Base-by-base conservation (phyloP, 2,329 filamentous ascomycete genomes). In the Berkeleyomyces basicola region DNA sequence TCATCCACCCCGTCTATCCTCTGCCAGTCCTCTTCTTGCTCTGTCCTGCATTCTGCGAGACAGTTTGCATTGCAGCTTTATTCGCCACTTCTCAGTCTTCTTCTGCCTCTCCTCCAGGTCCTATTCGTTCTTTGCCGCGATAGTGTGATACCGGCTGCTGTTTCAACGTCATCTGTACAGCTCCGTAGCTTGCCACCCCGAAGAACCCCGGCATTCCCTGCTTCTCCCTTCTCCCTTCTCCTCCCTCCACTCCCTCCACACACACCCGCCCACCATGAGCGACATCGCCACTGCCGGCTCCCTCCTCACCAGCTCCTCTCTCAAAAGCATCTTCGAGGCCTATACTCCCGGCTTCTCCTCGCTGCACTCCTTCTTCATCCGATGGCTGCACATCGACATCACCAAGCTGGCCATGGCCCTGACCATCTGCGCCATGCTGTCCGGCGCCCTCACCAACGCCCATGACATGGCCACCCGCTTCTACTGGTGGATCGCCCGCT, bases 401-500 rank as follows among this genome's bases (percentile, higher is more conserved):
- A 70, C 70, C 3, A 69, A 70, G 0, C 60, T 73, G 4, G 67
- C 72, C 36, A 68, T 72, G 3, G 64, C 68, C 2, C 66, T 74
- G 39, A 71, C 72, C n/a, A 66, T 74, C 42, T 67, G 72, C 59
- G 72, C 71, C 16, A 70, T 71, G 2, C 67, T 72, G 1, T 71
- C 71, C 0, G 67, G 65, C n/a, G 71, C 70, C 1, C 65, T 71
- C 7, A 66, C 68, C 6, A 69, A 70, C 55, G 60, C 73, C 4
- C 69, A 69, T n/a, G 64, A 67, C 7, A 62, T 71, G 2, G 68
- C 67, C 1, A 64, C 67, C 16, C 70, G 71, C 63, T 11, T 73
- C 37, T 74, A 73, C 64, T 73, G 72, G 69, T 72, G 70, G 69
- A 66, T 73, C 3, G 70, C 72, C 1, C 67, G 69, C 2, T 74